These are phyloP conservation scores for Phytophthora brassicae DNA, from an alignment of 352 stramenopile species.

Conservation along the genomic window DNA sequence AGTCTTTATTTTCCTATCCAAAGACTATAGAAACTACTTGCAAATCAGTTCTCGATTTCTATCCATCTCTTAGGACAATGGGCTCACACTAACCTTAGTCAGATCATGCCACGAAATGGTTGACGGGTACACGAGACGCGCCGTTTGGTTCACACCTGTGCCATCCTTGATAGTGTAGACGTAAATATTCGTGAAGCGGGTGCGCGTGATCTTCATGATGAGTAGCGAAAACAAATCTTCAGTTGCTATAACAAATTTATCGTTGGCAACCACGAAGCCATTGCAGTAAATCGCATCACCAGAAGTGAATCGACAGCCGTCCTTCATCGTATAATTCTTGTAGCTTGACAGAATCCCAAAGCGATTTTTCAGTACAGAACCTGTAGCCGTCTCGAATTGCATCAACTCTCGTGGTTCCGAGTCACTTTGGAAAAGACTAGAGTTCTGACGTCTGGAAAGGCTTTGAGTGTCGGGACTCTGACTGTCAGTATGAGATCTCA, in stretches of 20 bases:
- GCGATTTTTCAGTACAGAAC: slow-evolving; percentile 33
- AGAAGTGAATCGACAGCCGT: slow-evolving; percentile 20
- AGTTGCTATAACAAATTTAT: slow-evolving; percentile 51
- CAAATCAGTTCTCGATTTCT: neutral
- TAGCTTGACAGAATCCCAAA: slow-evolving; percentile 44
- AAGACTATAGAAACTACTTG: neutral
- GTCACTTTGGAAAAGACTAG: slow-evolving; percentile 12
- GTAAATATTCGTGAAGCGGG: slow-evolving; percentile 46
- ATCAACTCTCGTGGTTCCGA: slow-evolving; percentile 21
- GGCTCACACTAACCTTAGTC: slow-evolving; percentile 33
- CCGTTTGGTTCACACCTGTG: slow-evolving; percentile 37
- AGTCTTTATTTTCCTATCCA: neutral
- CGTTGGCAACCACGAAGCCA: slow-evolving; percentile 55
- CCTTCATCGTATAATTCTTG: slow-evolving; percentile 44
- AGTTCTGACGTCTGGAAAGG: slow-evolving; percentile 6
- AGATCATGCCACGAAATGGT: slow-evolving; percentile 44
- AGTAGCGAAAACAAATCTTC: slow-evolving; percentile 43
- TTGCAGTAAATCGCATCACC: slow-evolving; percentile 60
- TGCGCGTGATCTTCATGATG: slow-evolving; percentile 44
- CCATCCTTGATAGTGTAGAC: slow-evolving; percentile 43
- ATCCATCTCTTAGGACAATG: slow-evolving; percentile 17
- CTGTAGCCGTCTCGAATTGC: slow-evolving; percentile 39
- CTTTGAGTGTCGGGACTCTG: slow-evolving; percentile 1
- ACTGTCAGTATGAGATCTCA: slow-evolving; percentile 10
- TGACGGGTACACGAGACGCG: slow-evolving; percentile 45